Percentiles rank a stretch among this genome's conserved stretches.
Evolutionary conservation across 352 stramenopile genomes (phyloP).

Genomic region (Phytophthora hybrid): DNA sequence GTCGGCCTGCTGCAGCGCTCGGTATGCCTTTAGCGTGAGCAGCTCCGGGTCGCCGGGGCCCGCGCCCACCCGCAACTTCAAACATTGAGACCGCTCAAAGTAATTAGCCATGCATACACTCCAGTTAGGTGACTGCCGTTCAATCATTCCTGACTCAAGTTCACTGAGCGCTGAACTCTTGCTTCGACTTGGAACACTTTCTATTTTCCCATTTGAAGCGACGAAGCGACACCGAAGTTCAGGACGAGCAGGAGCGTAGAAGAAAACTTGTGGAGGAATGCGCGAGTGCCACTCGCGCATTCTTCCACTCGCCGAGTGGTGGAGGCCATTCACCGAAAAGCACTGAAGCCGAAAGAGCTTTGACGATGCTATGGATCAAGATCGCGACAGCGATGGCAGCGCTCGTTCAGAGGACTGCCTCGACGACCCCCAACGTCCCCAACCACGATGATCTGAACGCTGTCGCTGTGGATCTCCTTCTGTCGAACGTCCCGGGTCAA

Average conservation of each 20-base stretch:
- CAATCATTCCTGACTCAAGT: no score
- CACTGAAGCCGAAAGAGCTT: neutral
- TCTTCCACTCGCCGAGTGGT: no score
- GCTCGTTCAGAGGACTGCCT: neutral
- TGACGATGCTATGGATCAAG: constrained; percentile 15
- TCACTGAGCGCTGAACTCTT: neutral
- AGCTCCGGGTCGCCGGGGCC: constrained; percentile 95
- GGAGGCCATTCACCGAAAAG: constrained; percentile 23
- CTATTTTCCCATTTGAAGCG: constrained; percentile 9
- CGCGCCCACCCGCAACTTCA: constrained; percentile 68
- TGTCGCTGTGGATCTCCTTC: constrained; percentile 38
- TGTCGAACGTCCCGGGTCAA: constrained; percentile 35
- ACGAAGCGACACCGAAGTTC: constrained; percentile 27
- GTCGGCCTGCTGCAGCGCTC: constrained; percentile 86
- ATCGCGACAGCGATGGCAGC: neutral
- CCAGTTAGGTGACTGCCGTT: no score
- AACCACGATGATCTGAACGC: constrained; percentile 4
- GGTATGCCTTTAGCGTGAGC: constrained; percentile 93
- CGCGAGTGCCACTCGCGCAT: no score
- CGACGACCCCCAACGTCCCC: neutral
- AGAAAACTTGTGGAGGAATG: constrained; percentile 8
- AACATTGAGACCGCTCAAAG: no score
- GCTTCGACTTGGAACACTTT: constrained; percentile 15
- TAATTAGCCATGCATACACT: no score
- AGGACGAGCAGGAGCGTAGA: constrained; percentile 25